Evolutionary conservation across 2,329 filamentous ascomycete genomes (phyloP).

Genomic region (Albifimbria verrucaria): DNA sequence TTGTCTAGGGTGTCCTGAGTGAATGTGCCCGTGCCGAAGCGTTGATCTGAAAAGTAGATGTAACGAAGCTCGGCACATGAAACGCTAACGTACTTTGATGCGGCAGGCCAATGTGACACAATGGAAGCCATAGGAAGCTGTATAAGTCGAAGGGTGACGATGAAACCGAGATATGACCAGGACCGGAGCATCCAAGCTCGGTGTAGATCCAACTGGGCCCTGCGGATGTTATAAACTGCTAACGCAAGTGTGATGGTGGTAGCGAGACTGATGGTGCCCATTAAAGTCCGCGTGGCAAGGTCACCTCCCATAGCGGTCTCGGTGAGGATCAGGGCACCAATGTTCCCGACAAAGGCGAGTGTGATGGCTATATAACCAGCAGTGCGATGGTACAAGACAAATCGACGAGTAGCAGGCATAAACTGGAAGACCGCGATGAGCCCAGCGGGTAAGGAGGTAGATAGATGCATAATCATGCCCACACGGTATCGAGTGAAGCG

Average conservation of each 20-base stretch:
- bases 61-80: constrained; percentile 1
- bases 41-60: constrained; percentile 2
- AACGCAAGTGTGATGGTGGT: constrained; percentile 37
- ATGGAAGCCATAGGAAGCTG: background rate
- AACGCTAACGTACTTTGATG: background rate
- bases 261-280: constrained; percentile 38
- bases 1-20: background rate
- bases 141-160: constrained; percentile 2
- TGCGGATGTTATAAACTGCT: constrained; percentile 52
- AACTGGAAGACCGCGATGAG: constrained; percentile 42
- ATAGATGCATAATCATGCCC: constrained; percentile 41
- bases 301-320: constrained; percentile 48
- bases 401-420: constrained; percentile 36
- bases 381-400: constrained; percentile 51
- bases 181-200: constrained; percentile 58
- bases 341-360: constrained; percentile 39
- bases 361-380: constrained; percentile 51
- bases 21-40: background rate
- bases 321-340: constrained; percentile 47
- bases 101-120: background rate
- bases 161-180: constrained; percentile 38
- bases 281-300: constrained; percentile 38
- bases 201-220: constrained; percentile 57
- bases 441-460: constrained; percentile 35
- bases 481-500: constrained; percentile 26